Conservation (phyloP, 2,329 filamentous ascomycete species). For the Grosmannia serpens region DNA sequence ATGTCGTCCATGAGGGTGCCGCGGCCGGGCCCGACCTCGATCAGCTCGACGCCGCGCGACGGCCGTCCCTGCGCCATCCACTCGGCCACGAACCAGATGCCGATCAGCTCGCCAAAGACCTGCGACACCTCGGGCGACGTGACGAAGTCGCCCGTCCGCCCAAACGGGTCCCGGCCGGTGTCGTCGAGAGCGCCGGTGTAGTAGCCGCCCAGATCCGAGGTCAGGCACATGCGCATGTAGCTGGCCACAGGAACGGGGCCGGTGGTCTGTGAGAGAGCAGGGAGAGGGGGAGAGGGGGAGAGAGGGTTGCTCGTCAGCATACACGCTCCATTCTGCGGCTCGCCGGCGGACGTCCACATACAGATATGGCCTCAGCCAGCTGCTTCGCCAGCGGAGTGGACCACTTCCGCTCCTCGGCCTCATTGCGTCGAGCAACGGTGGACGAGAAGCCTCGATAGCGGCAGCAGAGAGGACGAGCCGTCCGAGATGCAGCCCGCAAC, state of each 20-base stretch:
- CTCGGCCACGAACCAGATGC: conserved; percentile 90
- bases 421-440: conserved; percentile 13
- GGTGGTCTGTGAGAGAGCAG: conserved; percentile 40
- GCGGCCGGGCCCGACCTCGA: conserved; percentile 88
- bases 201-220: conserved; percentile 81
- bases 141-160: conserved; percentile 87
- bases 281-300: background rate
- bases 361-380: conserved; percentile 75
- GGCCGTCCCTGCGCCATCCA: conserved; percentile 85
- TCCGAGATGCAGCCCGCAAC: background rate
- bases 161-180: conserved; percentile 69
- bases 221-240: conserved; percentile 98
- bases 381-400: conserved; percentile 86
- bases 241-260: conserved; percentile 85
- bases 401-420: conserved; percentile 51
- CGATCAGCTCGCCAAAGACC: conserved; percentile 87
- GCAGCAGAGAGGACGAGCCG: background rate
- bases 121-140: conserved; percentile 97
- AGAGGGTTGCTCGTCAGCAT: no score
- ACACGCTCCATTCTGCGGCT: no score
- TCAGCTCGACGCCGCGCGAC: conserved; percentile 66
- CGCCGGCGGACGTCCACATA: conserved; percentile 28
- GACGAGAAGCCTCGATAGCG: conserved; percentile 13
- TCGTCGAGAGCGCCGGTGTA: conserved; percentile 66
- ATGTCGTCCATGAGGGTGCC: conserved; percentile 97